phyloP scores from a whole-genome alignment of 768 basidiomycete genomes.

The Lactarius indigo region DNA sequence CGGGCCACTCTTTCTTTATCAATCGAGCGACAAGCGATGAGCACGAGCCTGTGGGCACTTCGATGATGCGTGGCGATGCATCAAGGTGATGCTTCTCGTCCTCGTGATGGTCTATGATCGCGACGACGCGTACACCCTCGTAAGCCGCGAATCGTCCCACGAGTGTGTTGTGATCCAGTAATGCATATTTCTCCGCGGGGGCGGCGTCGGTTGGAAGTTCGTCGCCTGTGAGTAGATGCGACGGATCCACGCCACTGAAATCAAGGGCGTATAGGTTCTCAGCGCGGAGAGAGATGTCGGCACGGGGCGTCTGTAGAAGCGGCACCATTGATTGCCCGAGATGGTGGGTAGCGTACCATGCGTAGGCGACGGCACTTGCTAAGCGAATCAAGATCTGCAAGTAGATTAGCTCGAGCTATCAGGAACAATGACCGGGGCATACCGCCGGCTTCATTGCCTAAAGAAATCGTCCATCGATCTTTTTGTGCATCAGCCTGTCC shows the following conservation, averaged over 20 bases:
- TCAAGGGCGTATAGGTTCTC: slow-evolving; percentile 82
- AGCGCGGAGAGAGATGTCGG: slow-evolving; percentile 73
- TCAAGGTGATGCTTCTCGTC: slow-evolving; percentile 72
- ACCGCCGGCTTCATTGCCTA: slow-evolving; percentile 99
- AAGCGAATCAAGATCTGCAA: slow-evolving; percentile 86
- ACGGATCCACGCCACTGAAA: slow-evolving; percentile 50
- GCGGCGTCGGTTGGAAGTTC: slow-evolving; percentile 46
- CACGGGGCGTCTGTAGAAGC: slow-evolving; percentile 62
- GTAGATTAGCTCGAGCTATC: slow-evolving; percentile 2
- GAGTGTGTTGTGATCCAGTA: slow-evolving; percentile 91
- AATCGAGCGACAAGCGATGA: slow-evolving; percentile 56
- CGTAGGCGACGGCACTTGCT: slow-evolving; percentile 80
- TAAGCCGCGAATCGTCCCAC: slow-evolving; percentile 36
- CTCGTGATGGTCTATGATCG: slow-evolving; percentile 87
- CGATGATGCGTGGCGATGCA: slow-evolving; percentile 64
- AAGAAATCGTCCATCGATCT: slow-evolving; percentile 72
- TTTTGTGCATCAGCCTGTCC: slow-evolving; percentile 9
- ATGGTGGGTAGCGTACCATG: slow-evolving; percentile 62
- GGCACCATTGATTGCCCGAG: slow-evolving; percentile 53
- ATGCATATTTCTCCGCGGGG: slow-evolving; percentile 54
- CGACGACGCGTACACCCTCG: slow-evolving; percentile 46
- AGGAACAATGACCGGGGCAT: slow-evolving; percentile 22
- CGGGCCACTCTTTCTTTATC: slow-evolving; percentile 23
- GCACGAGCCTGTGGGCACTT: slow-evolving; percentile 70
- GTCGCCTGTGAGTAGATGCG: slow-evolving; percentile 62